These are phyloP conservation scores for Allantophomopsis lycopodina DNA, from an alignment of 2,329 filamentous ascomycete species.

Conservation along the genomic window DNA sequence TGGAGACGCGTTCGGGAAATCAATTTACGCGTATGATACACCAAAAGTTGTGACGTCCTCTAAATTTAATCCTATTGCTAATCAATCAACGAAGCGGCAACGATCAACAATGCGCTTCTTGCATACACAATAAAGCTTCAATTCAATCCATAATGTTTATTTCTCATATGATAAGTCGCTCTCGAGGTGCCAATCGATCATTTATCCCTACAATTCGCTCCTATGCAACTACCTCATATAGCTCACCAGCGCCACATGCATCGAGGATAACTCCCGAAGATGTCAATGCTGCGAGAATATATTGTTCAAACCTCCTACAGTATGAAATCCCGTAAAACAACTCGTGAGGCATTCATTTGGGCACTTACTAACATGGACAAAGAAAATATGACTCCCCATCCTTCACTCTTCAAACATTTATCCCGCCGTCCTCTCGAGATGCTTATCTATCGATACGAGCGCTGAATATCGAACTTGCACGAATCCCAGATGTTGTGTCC, in stretches of 20 bases:
- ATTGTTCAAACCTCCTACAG: constrained; percentile 20
- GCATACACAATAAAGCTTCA: too few relatives aligned
- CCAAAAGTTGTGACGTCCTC: not conserved
- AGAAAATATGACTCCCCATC: constrained; percentile 86
- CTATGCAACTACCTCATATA: constrained; percentile 18
- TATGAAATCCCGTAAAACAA: constrained; percentile 4
- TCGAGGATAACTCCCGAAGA: constrained; percentile 18
- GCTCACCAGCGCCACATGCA: constrained; percentile 15
- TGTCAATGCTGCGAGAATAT: constrained; percentile 16
- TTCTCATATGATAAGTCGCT: too few relatives aligned
- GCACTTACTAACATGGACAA: constrained; percentile 5
- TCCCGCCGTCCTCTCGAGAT: constrained; percentile 60
- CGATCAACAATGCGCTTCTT: too few relatives aligned
- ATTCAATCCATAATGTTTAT: too few relatives aligned
- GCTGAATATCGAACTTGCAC: constrained; percentile 83
- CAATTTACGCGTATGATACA: constrained; percentile 6
- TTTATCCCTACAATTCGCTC: constrained; percentile 1
- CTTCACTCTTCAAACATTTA: constrained; percentile 72
- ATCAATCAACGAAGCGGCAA: not conserved
- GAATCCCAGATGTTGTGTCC: constrained; percentile 80
- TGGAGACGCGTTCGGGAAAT: constrained; percentile 10
- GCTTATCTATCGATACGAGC: constrained; percentile 84
- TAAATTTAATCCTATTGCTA: too few relatives aligned
- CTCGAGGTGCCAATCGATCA: too few relatives aligned
- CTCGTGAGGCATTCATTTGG: too few relatives aligned